Evolutionary conservation across 139 green algal genomes (phyloP), one percentile per base, ranked within the genome.

Genomic region (Chlamydomonas applanata): DNA sequence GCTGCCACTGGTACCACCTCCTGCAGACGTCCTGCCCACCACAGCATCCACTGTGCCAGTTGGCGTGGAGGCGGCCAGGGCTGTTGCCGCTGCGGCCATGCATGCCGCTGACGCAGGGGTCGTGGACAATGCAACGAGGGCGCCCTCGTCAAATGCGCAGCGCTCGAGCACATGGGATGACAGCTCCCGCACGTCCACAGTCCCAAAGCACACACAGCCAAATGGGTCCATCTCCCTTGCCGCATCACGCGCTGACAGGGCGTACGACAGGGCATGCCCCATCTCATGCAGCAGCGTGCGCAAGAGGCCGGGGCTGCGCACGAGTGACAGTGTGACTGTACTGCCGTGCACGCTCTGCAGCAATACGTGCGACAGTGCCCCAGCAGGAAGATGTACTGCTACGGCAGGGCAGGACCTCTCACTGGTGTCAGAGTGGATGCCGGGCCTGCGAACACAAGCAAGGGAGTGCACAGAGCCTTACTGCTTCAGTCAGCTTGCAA

Each of bases 251-350:
- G 59, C 24, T 22, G 59, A 66, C n/a, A 66, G 59, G 24, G 30
- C 30, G n/a, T 40, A 40, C n/a, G n/a, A 40, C 11, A 66, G 29
- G 2, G 59, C 59, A 66, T 66, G 59, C 3, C 59, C 59, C 59
- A 66, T 66, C 30, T 66, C 59, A 35, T 66, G 59, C 59, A 66
- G 59, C n/a, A 35, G n/a, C 59, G 30, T 29, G 11, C 30, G 29
- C 59, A 66, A 25, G 4, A 66, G 25, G 2, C 3, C 59, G 16
- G 59, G 59, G 59, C 59, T 66, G 3, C 25, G 29, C 59, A 66
- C 17, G 4, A 66, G n/a, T 4, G 30, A 16, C 24, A 35, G 24
- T 4, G 9, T 35, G 59, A 24, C 30, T 35, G 11, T 11, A 25
- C 59, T 66, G 59, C 59, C 35, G 59, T 25, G 17, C 9, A 9